Base-by-base conservation (phyloP, 202 grass and related monocot genomes). In the Musa balbisiana region DNA sequence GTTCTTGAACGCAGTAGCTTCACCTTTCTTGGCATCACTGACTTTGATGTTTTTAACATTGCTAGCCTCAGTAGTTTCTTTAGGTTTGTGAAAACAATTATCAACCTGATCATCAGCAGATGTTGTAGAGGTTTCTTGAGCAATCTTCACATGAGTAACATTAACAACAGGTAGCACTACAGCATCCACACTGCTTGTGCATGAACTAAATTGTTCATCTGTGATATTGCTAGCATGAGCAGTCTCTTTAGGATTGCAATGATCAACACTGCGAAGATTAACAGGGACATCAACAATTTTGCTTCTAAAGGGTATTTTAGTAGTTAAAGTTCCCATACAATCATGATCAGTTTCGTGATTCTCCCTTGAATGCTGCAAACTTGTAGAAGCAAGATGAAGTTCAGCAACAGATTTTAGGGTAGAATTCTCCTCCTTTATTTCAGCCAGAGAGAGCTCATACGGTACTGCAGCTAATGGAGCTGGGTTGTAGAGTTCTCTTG, bases 21-120 rank as follows among this genome's bases (percentile, higher is more conserved):
- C 62, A 69, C 56, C 63, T 66, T 51, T 67, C 3, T 24, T 62
- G 78, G 11, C 8, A 53, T 80, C 73, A 85, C 73, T 64, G 52
- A 72, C 84, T 77, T 67, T 64, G 50, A 43, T 53, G 73, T 55
- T 50, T 51, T 55, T 83, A 62, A 52, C 71, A 83, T 75, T 71
- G 81, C 72, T 49, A 62, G 60, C 25, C 49, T 50, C 49, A 78
- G 70, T 21, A 81, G 54, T 68, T 29, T 72, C 88, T 72, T 68
- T 73, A 75, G 74, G 53, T 62, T 78, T 85, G 73, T 49, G 50
- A 67, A 55, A 74, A 81, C 58, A 33, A 76, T 81, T 72, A 81
- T 67, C 71, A 17, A 33, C 26, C 65, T 33, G 65, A 54, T 75
- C 50, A 75, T 81, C 59, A 80, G 52, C 80, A 79, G 64, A 66